phyloP scores from a whole-genome alignment of 371 early-diverging fungal genomes.

The Dinochytrium kinnereticum region DNA sequence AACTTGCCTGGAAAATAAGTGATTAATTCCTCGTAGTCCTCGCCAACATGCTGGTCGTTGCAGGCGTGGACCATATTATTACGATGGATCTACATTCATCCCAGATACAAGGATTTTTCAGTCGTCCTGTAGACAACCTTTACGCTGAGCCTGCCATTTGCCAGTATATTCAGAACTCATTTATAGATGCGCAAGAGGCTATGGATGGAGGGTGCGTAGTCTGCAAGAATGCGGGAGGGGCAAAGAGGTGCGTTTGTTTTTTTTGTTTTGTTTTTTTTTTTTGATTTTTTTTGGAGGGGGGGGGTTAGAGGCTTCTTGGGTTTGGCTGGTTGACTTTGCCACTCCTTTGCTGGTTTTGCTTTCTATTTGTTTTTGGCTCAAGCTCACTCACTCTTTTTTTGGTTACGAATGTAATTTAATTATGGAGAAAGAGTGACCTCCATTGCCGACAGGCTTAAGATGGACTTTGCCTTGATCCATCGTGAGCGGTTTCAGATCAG shows the following conservation, averaged over 20 bases:
- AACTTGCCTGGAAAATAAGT: background rate
- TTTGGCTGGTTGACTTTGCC: too few relatives aligned
- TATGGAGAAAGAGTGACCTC: conserved; percentile 78
- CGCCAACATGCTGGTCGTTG: conserved; percentile 92
- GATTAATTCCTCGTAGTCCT: too few relatives aligned
- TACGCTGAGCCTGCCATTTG: conserved; percentile 91
- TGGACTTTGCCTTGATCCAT: conserved; percentile 96
- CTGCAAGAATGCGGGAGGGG: conserved; percentile 97
- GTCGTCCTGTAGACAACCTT: conserved; percentile 92
- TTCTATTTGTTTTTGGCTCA: too few relatives aligned
- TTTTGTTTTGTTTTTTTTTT: background rate
- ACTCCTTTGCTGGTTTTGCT: too few relatives aligned
- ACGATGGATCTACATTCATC: conserved; percentile 88
- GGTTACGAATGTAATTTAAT: too few relatives aligned
- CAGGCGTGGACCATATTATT: conserved; percentile 97
- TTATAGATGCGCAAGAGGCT: background rate
- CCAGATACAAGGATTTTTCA: conserved; percentile 97
- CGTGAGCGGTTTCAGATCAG: conserved; percentile 48
- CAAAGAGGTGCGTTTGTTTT: conserved; percentile 75
- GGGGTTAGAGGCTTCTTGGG: too few relatives aligned
- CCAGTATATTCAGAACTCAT: conserved; percentile 72
- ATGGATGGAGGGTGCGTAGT: conserved; percentile 77
- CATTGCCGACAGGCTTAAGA: conserved; percentile 88
- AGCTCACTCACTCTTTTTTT: too few relatives aligned
- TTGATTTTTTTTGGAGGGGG: too few relatives aligned